Percentiles rank a stretch among this genome's conserved stretches.
Evolutionary conservation across 2,329 filamentous ascomycete genomes (phyloP).

Genomic region (Colletotrichum sp.): DNA sequence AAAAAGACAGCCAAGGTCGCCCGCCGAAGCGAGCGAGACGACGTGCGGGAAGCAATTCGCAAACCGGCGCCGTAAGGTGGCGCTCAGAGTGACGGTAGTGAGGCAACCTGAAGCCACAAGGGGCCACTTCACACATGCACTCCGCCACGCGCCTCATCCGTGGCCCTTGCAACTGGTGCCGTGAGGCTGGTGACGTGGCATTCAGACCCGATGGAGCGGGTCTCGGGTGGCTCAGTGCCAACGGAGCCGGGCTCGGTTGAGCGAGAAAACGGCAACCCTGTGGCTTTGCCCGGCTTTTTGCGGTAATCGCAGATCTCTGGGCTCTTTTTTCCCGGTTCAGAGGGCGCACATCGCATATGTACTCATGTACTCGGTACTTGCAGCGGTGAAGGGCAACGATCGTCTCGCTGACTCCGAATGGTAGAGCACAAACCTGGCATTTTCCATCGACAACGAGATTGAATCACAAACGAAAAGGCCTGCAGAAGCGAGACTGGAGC

Average conservation of each 20-base stretch:
- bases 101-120: slow-evolving; percentile 16
- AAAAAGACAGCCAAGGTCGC: background rate
- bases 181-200: slow-evolving; percentile 26
- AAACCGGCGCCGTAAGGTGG: slow-evolving; percentile 7
- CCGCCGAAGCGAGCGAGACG: background rate
- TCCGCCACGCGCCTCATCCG: slow-evolving; percentile 25
- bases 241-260: background rate
- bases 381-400: slow-evolving; percentile 6
- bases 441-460: background rate
- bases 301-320: slow-evolving; percentile 17
- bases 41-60: slow-evolving; percentile 11
- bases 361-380: slow-evolving; percentile 13
- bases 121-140: slow-evolving; percentile 7
- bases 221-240: slow-evolving; percentile 13
- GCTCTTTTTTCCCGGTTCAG: background rate
- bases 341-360: background rate
- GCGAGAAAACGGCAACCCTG: background rate
- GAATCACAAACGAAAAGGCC: background rate
- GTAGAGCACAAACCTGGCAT: background rate
- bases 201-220: background rate
- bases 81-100: slow-evolving; percentile 5
- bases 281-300: slow-evolving; percentile 7
- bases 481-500: background rate
- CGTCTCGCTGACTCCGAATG: slow-evolving; percentile 21
- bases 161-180: background rate